Evolutionary conservation across 495 filamentous ascomycete species (phyloP), one percentile per base, ranked within the genome.

Genomic region (Talaromyces adpressus): DNA sequence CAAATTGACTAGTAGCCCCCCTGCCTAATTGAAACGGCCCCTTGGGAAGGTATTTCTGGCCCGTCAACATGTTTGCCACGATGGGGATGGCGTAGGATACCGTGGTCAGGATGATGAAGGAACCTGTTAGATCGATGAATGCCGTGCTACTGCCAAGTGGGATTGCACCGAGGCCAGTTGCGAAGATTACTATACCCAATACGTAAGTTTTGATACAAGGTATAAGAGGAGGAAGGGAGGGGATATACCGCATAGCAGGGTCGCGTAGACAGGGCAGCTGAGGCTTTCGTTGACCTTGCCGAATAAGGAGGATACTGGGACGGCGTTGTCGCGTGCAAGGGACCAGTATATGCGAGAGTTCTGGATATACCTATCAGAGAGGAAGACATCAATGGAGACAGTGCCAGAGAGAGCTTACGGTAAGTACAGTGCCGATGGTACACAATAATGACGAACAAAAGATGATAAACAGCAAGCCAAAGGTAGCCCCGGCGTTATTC

Each of bases 41-140:
- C 0, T 79, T 79, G 6, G 82, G 78, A 61, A 92, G 84, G 22
- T 88, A 80, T n/a, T 78, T 73, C 1, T 90, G 77, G 0, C 84
- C 72, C 0, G 85, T 86, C 2, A 89, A 66, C 4, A 92, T 68
- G 65, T 92, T 85, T 2, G 88, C 87, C 5, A 86, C 74, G 61
- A 93, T 90, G 3, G 90, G 87, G 14, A 85, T 83, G 11, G 85
- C 79, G 62, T 92, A 93, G 0, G 88, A 91, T 0, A 85, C 70
- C 0, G 87, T 88, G n/a, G 85, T 84, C 0, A 93, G 81, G 32
- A 92, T 84, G 67, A 92, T 85, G 70, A 91, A 93, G 0, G 82
- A 86, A 2, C 87, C 88, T 2, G 91, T 85, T 6, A 93, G 78
- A 39, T 86, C 88, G 39, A 81, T 76, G 74, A 93, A 93, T 0